Percentiles rank a stretch among this genome's conserved stretches.
These are phyloP conservation scores for Suillus sp. DNA, from an alignment of 768 basidiomycete species.

Conservation along the genomic window DNA sequence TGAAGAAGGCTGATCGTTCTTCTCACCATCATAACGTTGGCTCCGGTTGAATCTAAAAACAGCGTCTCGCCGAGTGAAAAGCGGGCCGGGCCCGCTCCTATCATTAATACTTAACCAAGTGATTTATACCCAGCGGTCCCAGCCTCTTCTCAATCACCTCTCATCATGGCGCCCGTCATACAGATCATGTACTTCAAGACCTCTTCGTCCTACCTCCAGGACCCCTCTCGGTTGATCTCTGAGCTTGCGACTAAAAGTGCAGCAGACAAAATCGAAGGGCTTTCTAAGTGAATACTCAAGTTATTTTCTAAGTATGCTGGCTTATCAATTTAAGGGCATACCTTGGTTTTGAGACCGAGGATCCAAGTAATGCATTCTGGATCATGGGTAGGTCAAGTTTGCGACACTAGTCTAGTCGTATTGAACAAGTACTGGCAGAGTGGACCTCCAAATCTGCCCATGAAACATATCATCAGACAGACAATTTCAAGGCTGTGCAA, in stretches of 20 bases:
- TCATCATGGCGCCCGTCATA: constrained; percentile 27
- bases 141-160: not conserved
- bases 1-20: not conserved
- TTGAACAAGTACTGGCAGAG: constrained; percentile 17
- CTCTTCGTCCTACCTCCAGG: constrained; percentile 21
- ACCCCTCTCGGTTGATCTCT: constrained; percentile 22
- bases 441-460: constrained; percentile 28
- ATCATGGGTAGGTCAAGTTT: constrained; percentile 22
- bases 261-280: constrained; percentile 19
- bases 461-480: constrained; percentile 18
- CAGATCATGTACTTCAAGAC: constrained; percentile 30
- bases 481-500: constrained; percentile 11
- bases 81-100: not conserved
- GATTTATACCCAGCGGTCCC: not conserved
- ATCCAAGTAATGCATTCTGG: constrained; percentile 28
- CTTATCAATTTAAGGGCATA: constrained; percentile 19
- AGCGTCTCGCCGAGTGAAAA: not conserved
- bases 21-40: not conserved
- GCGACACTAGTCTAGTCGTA: constrained; percentile 4
- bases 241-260: constrained; percentile 14
- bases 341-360: constrained; percentile 32
- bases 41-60: not conserved
- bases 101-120: not conserved
- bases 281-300: constrained; percentile 20
- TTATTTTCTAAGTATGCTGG: not conserved